These are phyloP conservation scores for Aschersonia sp. DNA, from an alignment of 2,329 filamentous ascomycete species.

Conservation along the genomic window DNA sequence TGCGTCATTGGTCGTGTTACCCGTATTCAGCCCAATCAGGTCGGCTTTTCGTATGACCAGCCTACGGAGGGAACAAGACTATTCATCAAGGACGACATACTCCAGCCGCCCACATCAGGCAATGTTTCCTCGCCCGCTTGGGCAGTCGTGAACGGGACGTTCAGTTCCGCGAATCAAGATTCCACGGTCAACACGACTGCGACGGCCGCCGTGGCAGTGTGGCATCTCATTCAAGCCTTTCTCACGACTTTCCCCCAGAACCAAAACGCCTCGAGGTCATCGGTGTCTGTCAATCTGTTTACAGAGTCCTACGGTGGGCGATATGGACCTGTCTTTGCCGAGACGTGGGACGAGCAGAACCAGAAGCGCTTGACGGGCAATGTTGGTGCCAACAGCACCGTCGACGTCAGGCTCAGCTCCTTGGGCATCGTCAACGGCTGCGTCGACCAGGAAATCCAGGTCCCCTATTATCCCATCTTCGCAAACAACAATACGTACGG, in stretches of 20 bases:
- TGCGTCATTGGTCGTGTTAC: too few relatives aligned
- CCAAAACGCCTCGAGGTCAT: slow-evolving; percentile 31
- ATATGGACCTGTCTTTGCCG: slow-evolving; percentile 53
- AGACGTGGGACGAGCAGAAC: slow-evolving; percentile 48
- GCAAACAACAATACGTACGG: slow-evolving; percentile 53
- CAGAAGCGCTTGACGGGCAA: slow-evolving; percentile 33
- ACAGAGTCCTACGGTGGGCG: slow-evolving; percentile 58
- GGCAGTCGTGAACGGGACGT: slow-evolving; percentile 47
- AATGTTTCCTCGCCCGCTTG: slow-evolving; percentile 10
- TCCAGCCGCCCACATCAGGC: slow-evolving; percentile 9
- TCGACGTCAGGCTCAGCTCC: slow-evolving; percentile 45
- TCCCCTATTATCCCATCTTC: slow-evolving; percentile 40
- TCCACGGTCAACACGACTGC: slow-evolving; percentile 40
- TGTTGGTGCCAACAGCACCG: slow-evolving; percentile 31
- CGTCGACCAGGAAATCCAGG: slow-evolving; percentile 49
- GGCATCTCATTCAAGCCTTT: slow-evolving; percentile 52
- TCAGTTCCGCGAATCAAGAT: slow-evolving; percentile 35
- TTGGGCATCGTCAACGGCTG: slow-evolving; percentile 61
- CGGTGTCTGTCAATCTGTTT: slow-evolving; percentile 48
- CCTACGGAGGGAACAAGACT: slow-evolving; percentile 45
- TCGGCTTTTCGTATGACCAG: slow-evolving; percentile 54
- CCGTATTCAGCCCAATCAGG: slow-evolving; percentile 45
- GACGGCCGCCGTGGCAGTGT: slow-evolving; percentile 42
- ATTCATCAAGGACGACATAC: slow-evolving; percentile 24
- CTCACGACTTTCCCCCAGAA: slow-evolving; percentile 44